Percentiles rank a stretch among this genome's conserved stretches.
These are phyloP conservation scores for Agaricus blazei DNA, from an alignment of 768 basidiomycete species.

Conservation along the genomic window DNA sequence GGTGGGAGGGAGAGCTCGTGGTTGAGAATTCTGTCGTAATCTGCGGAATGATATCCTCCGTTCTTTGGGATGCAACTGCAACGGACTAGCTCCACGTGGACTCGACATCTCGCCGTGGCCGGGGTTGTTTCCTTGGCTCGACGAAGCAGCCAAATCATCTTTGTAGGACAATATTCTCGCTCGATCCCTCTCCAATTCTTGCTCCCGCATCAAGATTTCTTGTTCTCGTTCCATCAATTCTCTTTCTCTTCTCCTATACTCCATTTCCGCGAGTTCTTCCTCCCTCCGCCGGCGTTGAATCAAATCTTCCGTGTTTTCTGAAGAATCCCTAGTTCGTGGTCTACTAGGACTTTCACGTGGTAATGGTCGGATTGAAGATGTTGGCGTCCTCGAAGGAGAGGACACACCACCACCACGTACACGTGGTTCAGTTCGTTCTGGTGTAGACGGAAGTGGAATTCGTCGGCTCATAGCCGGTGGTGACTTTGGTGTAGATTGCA, in stretches of 20 bases:
- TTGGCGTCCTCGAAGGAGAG: conserved; percentile 7
- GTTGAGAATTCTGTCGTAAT: conserved; percentile 24
- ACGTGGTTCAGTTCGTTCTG: conserved; percentile 11
- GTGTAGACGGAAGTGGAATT: conserved; percentile 21
- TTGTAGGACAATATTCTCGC: conserved; percentile 34
- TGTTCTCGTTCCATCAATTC: conserved; percentile 48
- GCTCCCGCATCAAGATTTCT: conserved; percentile 46
- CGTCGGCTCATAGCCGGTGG: conserved; percentile 26
- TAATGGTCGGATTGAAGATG: conserved; percentile 7
- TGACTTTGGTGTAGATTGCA: conserved; percentile 1
- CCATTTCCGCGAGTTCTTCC: conserved; percentile 28
- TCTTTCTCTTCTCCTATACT: conserved; percentile 51
- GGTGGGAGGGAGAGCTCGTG: conserved; percentile 16
- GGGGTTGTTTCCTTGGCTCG: background rate
- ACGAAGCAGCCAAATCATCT: conserved; percentile 15
- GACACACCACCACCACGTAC: conserved; percentile 14
- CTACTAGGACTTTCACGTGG: background rate
- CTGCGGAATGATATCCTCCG: conserved; percentile 29
- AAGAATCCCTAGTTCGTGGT: conserved; percentile 1
- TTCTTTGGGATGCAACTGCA: conserved; percentile 25
- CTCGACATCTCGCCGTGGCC: conserved; percentile 11
- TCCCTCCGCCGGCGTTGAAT: conserved; percentile 36
- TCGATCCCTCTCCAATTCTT: conserved; percentile 56
- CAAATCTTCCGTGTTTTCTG: conserved; percentile 22
- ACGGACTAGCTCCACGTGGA: conserved; percentile 14